These are phyloP conservation scores for Voacanga thouarsii DNA, from an alignment of 257 asterid species.

Conservation along the genomic window DNA sequence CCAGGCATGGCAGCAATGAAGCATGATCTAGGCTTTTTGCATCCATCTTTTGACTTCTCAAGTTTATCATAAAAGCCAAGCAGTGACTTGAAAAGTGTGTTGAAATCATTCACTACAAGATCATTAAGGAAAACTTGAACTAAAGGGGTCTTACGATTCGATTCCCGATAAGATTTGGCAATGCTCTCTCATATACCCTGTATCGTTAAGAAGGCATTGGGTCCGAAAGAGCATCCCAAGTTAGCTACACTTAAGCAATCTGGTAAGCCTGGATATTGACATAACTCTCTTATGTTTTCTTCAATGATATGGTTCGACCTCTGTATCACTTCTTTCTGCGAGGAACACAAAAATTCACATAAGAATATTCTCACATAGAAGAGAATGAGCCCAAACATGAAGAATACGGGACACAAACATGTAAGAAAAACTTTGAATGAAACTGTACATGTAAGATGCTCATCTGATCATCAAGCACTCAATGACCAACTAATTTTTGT, in stretches of 20 bases:
- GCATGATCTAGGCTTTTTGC: neutral
- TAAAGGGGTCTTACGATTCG: neutral
- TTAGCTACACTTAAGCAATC: slow-evolving; percentile 15
- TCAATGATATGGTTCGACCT: slow-evolving; percentile 5
- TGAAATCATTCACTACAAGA: slow-evolving; percentile 21
- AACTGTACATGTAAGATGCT: too few relatives aligned
- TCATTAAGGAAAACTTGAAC: slow-evolving; percentile 20
- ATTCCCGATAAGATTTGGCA: neutral
- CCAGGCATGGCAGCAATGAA: slow-evolving; percentile 18
- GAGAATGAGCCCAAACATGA: too few relatives aligned
- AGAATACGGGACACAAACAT: too few relatives aligned
- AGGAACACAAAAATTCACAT: neutral
- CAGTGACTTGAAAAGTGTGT: slow-evolving; percentile 12
- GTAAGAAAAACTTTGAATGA: too few relatives aligned
- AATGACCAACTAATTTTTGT: too few relatives aligned
- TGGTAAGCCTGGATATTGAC: neutral
- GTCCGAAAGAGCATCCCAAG: slow-evolving; percentile 24
- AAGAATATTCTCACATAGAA: too few relatives aligned
- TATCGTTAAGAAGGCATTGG: slow-evolving; percentile 8
- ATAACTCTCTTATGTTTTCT: slow-evolving; percentile 2
- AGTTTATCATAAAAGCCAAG: slow-evolving; percentile 11
- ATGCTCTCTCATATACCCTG: neutral
- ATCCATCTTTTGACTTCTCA: slow-evolving; percentile 2
- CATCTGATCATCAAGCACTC: too few relatives aligned
- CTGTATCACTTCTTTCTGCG: slow-evolving; percentile 12